Evolutionary conservation across 192 early-diverging fungal genomes (phyloP), one percentile per base, ranked within the genome.

Genomic region (Mortierella claussenii): DNA sequence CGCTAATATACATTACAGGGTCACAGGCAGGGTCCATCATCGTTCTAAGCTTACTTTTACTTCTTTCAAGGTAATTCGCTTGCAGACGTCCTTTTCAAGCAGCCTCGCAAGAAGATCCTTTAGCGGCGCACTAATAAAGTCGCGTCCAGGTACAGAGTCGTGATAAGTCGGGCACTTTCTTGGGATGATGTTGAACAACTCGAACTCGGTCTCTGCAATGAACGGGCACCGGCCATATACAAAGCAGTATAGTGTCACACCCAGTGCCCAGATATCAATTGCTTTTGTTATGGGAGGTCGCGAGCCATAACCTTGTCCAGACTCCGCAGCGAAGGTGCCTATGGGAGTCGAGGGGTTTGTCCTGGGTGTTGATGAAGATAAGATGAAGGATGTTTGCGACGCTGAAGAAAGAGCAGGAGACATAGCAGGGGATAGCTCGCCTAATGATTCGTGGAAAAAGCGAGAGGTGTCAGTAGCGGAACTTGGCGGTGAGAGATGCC

Each of bases 261-360:
- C 97, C 58, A 98, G 85, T 32, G 97, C 97, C 97, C 97, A 99
- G 12, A 99, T 89, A 76, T 99, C 97, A 50, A 99, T 99, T 0
- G 93, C 93, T 46, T 92, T 92, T 24, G 91, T 92, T 18, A 92
- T 89, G 11, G 85, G 86, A 78, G 73, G 82, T 27, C 61, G 76
- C 32, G 68, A 61, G 42, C 56, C 48, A 30, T 69, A 64, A 32
- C 34, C 33, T 48, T 69, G 52, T 17, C 48, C 47, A 24, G 60
- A 37, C 8, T 40, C 21, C 33, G 60, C 40, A 12, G 80, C 68
- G 17, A 47, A 27, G 27, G 68, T 62, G n/a, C 44, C 52, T 2
- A 78, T 24, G 0, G 68, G 56, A 13, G 60, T 65, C 18, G 68
- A 66, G n/a, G 67, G 60, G 40, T 60, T 66, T 26, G 56, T 50